Evolutionary conservation across 441 rosid genomes (phyloP).

Genomic region (Kokia cookei): DNA sequence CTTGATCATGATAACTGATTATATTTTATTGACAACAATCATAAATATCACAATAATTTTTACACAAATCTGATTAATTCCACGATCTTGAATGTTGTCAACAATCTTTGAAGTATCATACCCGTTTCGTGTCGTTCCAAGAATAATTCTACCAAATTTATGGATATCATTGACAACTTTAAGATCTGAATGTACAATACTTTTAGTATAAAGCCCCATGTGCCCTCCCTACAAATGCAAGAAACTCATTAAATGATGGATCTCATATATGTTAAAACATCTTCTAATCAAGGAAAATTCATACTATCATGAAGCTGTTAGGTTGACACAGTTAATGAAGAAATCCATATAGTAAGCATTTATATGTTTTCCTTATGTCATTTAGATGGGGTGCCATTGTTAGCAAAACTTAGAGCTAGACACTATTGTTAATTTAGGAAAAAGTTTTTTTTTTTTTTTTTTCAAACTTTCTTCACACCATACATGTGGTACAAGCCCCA

Average conservation of each 20-base stretch:
- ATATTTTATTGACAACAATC: not conserved
- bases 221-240: conserved; percentile 63
- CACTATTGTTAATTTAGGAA: not conserved
- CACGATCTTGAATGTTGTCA: conserved; percentile 90
- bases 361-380: not conserved
- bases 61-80: conserved; percentile 75
- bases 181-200: conserved; percentile 57
- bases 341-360: not conserved
- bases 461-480: conserved; percentile 79
- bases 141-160: conserved; percentile 81
- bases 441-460: conserved; percentile 36
- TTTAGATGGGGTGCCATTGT: not conserved
- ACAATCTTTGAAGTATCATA: conserved; percentile 91
- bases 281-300: not conserved
- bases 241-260: not conserved
- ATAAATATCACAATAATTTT: not conserved
- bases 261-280: not conserved
- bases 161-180: conserved; percentile 84
- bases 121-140: conserved; percentile 90
- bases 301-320: not conserved
- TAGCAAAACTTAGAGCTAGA: not conserved
- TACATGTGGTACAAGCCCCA: conserved; percentile 77
- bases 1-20: not conserved
- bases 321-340: not conserved
- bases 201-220: conserved; percentile 82